A percentile compares a stretch with the other conserved stretches of the same genome.
phyloP scores from a whole-genome alignment of 2,329 filamentous ascomycete genomes.

The Fusarium siculi region DNA sequence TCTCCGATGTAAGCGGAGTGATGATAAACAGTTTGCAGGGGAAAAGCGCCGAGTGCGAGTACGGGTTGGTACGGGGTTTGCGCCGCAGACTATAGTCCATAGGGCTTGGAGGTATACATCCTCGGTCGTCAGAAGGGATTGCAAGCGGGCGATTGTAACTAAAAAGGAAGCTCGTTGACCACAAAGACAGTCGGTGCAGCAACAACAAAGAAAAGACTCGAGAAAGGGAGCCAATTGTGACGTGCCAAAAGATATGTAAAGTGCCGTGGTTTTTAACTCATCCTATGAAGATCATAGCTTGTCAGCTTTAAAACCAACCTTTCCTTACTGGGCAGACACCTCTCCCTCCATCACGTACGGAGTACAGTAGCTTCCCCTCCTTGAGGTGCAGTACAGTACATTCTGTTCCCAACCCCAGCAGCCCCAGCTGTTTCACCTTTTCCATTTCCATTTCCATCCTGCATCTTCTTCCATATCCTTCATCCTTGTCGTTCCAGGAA shows the following conservation, averaged over 20 bases:
- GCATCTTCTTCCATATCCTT: not conserved
- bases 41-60: constrained; percentile 25
- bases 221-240: not conserved
- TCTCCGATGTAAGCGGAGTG: constrained; percentile 40
- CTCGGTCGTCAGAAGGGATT: not conserved
- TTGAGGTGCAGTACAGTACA: not conserved
- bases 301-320: constrained; percentile 29
- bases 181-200: not conserved
- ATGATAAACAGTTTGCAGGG: constrained; percentile 18
- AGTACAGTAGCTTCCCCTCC: constrained; percentile 15
- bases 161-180: constrained; percentile 1
- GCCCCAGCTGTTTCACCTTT: constrained; percentile 36
- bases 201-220: not conserved
- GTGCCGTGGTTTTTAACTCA: constrained; percentile 1
- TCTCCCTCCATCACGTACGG: not conserved
- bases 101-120: not conserved
- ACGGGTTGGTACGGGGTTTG: constrained; percentile 8
- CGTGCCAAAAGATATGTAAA: not conserved
- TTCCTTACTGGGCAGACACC: constrained; percentile 35
- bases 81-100: constrained; percentile 5
- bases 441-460: constrained; percentile 1
- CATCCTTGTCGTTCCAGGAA: constrained; percentile 9
- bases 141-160: not conserved
- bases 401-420: constrained; percentile 29
- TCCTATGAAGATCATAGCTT: constrained; percentile 18